Conservation (phyloP, 805 yeast species). For the Maudiozyma pseudohumilis region DNA sequence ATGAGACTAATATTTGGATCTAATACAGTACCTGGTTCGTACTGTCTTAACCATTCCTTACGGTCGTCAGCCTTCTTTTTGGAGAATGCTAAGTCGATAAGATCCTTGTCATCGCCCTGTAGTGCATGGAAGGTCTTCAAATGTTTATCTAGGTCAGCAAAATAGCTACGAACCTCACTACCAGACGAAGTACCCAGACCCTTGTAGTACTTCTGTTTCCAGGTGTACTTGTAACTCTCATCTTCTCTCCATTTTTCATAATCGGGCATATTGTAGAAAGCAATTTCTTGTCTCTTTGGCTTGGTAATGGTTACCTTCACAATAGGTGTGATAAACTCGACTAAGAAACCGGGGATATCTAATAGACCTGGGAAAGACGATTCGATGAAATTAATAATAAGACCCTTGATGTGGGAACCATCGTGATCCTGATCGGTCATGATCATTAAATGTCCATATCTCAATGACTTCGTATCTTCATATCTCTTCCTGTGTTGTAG, state of each 20-base stretch:
- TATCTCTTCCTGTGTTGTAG: slow-evolving; percentile 85
- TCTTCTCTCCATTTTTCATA: slow-evolving; percentile 87
- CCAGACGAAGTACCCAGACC: slow-evolving; percentile 94
- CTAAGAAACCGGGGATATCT: slow-evolving; percentile 80
- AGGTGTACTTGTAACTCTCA: slow-evolving; percentile 63
- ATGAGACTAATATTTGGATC: slow-evolving; percentile 68
- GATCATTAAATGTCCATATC: slow-evolving; percentile 96
- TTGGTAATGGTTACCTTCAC: slow-evolving; percentile 75
- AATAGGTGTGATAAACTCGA: slow-evolving; percentile 94
- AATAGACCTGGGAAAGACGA: slow-evolving; percentile 89
- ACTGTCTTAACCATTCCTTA: slow-evolving; percentile 92
- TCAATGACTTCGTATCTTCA: slow-evolving; percentile 57
- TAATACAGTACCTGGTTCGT: slow-evolving; percentile 81
- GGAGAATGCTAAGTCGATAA: slow-evolving; percentile 87
- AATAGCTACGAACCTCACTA: slow-evolving; percentile 79
- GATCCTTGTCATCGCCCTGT: slow-evolving; percentile 63
- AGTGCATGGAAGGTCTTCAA: slow-evolving; percentile 76
- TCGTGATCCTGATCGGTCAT: slow-evolving; percentile 99
- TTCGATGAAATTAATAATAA: slow-evolving; percentile 86
- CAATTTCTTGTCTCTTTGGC: slow-evolving; percentile 48
- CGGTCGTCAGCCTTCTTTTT: slow-evolving; percentile 94
- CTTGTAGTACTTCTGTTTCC: slow-evolving; percentile 93
- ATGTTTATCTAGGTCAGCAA: slow-evolving; percentile 75
- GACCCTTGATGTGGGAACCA: slow-evolving; percentile 95
- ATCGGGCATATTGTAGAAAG: slow-evolving; percentile 93